Base-by-base conservation (phyloP, 1,284 basidiomycete genomes). In the Cutaneotrichosporon sp. region DNA sequence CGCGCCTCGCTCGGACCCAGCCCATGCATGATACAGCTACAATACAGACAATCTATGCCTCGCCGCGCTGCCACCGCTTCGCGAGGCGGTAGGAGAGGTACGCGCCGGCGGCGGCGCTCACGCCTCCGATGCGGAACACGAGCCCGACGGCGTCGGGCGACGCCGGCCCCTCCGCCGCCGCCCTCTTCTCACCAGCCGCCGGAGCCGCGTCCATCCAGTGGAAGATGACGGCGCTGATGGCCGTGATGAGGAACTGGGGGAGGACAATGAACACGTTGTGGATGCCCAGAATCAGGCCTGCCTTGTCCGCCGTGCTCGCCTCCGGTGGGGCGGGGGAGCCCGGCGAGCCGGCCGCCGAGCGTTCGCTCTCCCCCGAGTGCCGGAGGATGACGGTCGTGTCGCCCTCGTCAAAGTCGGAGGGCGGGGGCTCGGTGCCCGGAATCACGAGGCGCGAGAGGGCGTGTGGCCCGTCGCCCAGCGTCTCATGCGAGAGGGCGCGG, bases 241-340 rank as follows among this genome's bases (percentile, higher is more conserved):
- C 75, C 0, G 83, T 83, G 8, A 83, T 81, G 52, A 84, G 72
- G 63, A 84, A 83, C 66, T 84, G 83, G 4, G 86, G 83, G 18
- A 84, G 61, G 57, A 95, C 93, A 66, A 95, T 83, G 74, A 90
- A 94, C 57, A 95, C 84, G 70, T 95, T 97, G 77, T 95, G 92
- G 59, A 95, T 94, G 38, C 92, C 92, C 58, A 95, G 81, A 60
- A 95, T 93, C 33, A 92, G 87, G n/a, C 93, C 93, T 0, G 92
- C 91, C 76, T 92, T 92, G 25, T 87, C 84, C 54, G 88, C 89
- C 54, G 90, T 81, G 24, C 83, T 62, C 6, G 60, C 47, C 34
- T 62, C 24, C 62, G 45, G n/a, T n/a, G n/a, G 22, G 20, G 24
- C 14, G 58, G 13, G 27, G 42, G 42, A 24, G 24, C 18, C 16